A percentile compares a stretch with the other conserved stretches of the same genome.
phyloP scores from a whole-genome alignment of 257 asterid genomes.

The Orobanche coerulescens region DNA sequence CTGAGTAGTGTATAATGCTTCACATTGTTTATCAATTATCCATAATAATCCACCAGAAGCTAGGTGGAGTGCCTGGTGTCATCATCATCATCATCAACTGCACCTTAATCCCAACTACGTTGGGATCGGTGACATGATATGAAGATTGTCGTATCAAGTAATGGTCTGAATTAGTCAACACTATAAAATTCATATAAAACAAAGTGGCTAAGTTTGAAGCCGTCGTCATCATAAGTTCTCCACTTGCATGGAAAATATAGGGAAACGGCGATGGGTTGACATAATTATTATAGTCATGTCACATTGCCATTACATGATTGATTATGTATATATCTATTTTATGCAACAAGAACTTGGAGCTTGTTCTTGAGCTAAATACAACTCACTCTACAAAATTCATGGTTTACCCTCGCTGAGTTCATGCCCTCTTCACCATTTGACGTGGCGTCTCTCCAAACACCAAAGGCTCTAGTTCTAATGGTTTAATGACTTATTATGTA shows the following conservation, averaged over 20 bases:
- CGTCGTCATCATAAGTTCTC: too few species aligned
- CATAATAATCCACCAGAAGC: neutral
- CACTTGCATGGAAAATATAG: too few species aligned
- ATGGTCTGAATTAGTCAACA: too few species aligned
- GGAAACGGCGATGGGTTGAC: too few species aligned
- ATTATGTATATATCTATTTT: neutral
- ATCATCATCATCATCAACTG: too few species aligned
- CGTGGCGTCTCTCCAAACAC: conserved; percentile 2
- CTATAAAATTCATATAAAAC: too few species aligned
- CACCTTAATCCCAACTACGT: too few species aligned
- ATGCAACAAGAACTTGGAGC: conserved; percentile 5
- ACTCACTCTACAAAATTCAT: neutral
- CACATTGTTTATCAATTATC: neutral
- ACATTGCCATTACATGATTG: too few species aligned
- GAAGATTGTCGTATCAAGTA: too few species aligned
- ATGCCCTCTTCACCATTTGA: neutral
- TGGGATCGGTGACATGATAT: too few species aligned
- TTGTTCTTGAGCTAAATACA: conserved; percentile 6
- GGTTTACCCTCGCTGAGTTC: neutral
- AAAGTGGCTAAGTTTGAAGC: too few species aligned
- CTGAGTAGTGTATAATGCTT: neutral
- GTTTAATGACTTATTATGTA: conserved; percentile 19
- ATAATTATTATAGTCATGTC: too few species aligned
- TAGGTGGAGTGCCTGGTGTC: neutral
- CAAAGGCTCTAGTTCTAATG: conserved; percentile 7